Evolutionary conservation across 129 eudicot genomes (phyloP), one percentile per base, ranked within the genome.

Genomic region (Kitagawia praeruptora): DNA sequence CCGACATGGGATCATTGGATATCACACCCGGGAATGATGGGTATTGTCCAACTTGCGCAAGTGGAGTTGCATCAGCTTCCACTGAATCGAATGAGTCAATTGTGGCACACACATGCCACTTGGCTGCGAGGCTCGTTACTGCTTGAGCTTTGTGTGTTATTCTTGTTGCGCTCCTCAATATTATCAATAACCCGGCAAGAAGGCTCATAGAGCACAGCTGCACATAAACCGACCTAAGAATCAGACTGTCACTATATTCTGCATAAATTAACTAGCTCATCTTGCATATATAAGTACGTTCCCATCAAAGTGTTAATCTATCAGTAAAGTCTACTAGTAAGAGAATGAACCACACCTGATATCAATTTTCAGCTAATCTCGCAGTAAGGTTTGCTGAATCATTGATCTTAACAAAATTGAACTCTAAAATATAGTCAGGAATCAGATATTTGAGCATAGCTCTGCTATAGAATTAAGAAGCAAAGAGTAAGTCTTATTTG

Each of bases 21-120:
- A n/a, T 74, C 27, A 40, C 81, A 2, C 73, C 73, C 1, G 88
- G 87, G 75, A 86, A 77, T 18, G 71, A 69, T 45, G 66, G 84
- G 71, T 49, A 75, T 54, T 80, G 74, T 3, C 64, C 74, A 44
- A 47, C 70, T 58, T 37, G 83, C 40, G 83, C 82, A 34, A 82
- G 51, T 0, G 89, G 93, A 75, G 92, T 87, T 3, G 77, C 61
- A 79, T 90, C 98, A 44, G 72, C 76, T 63, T 90, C 97, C 2
- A 84, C 85, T 74, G 89, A 41, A 6, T 85, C 92, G 71, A 90
- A 96, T 1, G 97, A 86, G 79, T 92, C 96, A 16, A 92, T 89
- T 76, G 99, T 89, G 51, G 98, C 95, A 84, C 95, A 89, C 44
- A 87, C 99, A 31, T 96, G 98, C 99, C 99, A 96, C 87, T 90